A percentile compares a stretch with the other conserved stretches of the same genome.
These are phyloP conservation scores for Aquilaria agallochum DNA, from an alignment of 441 rosid species.

Conservation along the genomic window DNA sequence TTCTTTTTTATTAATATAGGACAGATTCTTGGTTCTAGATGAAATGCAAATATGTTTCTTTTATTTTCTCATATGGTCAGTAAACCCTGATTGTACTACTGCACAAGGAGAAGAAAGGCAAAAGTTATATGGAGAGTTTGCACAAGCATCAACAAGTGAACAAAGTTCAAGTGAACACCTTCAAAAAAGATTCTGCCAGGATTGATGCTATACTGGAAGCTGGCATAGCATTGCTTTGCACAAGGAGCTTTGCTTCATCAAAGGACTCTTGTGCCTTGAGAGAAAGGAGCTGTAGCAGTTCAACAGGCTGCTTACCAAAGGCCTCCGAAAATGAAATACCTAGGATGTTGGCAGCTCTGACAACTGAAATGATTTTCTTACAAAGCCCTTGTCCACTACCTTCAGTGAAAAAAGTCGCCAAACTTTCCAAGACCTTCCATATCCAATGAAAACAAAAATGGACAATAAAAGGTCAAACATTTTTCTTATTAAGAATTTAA, in stretches of 20 bases:
- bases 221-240: conserved; percentile 85
- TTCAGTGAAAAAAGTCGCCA: conserved; percentile 64
- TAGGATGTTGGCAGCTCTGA: conserved; percentile 82
- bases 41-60: background rate
- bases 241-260: conserved; percentile 86
- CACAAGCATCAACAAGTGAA: conserved; percentile 12
- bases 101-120: too few species aligned
- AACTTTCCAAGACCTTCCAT: conserved; percentile 74
- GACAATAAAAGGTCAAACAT: too few species aligned
- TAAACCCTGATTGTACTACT: too few species aligned
- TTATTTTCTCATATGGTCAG: background rate
- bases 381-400: conserved; percentile 89
- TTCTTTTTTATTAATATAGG: too few species aligned
- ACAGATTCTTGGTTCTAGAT: too few species aligned
- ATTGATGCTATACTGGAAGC: conserved; percentile 91
- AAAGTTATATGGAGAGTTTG: background rate
- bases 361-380: conserved; percentile 82
- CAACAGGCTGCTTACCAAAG: conserved; percentile 83
- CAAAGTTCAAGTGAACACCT: conserved; percentile 39
- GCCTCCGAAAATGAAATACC: conserved; percentile 93
- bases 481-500: too few species aligned
- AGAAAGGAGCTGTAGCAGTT: conserved; percentile 90
- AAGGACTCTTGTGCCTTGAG: conserved; percentile 99
- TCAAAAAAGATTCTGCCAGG: conserved; percentile 97
- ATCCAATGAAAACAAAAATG: background rate